Conservation (phyloP, 257 asterid genomes). For the Forsythia suspensa region DNA sequence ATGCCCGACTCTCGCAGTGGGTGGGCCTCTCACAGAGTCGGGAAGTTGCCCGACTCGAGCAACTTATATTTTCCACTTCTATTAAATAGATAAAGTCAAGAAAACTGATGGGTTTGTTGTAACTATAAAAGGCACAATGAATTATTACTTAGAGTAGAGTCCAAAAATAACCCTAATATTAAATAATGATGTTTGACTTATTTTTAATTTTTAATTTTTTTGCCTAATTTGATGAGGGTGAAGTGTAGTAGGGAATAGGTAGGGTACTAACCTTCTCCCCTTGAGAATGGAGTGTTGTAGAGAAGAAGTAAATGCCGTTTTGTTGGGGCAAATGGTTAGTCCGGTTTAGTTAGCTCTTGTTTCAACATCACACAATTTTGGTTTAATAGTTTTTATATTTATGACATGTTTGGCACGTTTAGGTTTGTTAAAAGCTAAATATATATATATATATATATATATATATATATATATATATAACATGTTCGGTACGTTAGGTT, state of each 20-base stretch:
- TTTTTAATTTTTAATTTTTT: not conserved
- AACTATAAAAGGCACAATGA: conserved; percentile 22
- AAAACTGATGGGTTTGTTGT: conserved; percentile 41
- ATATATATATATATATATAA: no score
- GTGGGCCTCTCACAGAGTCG: no score
- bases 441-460: no score
- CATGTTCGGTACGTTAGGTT: no score
- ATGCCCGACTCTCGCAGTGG: no score
- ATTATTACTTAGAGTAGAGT: not conserved
- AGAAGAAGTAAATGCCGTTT: conserved; percentile 46
- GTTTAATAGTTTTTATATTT: no score
- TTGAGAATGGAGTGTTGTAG: conserved; percentile 36
- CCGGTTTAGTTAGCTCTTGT: not conserved
- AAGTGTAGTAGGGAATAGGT: conserved; percentile 15
- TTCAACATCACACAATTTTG: not conserved
- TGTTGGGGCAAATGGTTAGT: conserved; percentile 37
- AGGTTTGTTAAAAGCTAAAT: no score
- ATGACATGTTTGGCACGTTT: no score
- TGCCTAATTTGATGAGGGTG: conserved; percentile 11
- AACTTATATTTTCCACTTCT: not conserved
- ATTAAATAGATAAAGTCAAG: conserved; percentile 25
- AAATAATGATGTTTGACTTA: conserved; percentile 22
- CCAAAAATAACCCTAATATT: conserved; percentile 20
- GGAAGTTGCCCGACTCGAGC: no score
- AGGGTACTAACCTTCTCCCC: conserved; percentile 12